A percentile compares a stretch with the other conserved stretches of the same genome.
Conservation (phyloP, 225 moss, liverwort and hornwort genomes). For the Pseudoscleropodium purum region DNA sequence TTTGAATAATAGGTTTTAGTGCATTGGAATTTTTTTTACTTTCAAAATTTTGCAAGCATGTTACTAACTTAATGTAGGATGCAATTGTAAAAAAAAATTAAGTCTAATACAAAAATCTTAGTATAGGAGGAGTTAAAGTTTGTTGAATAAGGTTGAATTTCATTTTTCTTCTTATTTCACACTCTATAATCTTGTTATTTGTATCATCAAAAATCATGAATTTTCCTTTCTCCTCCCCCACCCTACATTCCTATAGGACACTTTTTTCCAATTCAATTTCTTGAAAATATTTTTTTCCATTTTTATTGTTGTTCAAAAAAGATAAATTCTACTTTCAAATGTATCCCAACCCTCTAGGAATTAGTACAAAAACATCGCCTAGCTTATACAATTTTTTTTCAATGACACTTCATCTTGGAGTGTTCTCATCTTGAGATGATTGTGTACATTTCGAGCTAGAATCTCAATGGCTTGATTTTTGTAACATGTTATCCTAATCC, state of each 20-base stretch:
- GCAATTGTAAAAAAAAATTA: neutral
- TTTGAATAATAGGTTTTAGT: neutral
- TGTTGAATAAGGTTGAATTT: too few species aligned
- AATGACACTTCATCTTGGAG: too few species aligned
- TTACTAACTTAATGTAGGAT: too few species aligned
- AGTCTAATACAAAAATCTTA: neutral
- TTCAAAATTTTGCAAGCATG: neutral
- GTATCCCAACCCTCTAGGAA: fast-evolving
- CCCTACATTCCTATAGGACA: neutral
- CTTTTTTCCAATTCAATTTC: neutral
- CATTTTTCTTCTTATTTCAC: too few species aligned
- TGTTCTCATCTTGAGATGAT: neutral
- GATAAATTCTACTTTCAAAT: fast-evolving
- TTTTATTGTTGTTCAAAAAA: fast-evolving
- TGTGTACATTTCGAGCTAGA: neutral
- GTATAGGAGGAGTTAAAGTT: neutral
- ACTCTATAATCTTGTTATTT: neutral
- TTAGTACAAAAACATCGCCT: neutral
- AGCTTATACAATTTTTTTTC: neutral
- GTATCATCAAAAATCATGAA: neutral
- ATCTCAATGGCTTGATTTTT: fast-evolving
- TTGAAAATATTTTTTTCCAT: neutral
- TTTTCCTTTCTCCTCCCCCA: too few species aligned
- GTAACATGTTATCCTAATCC: fast-evolving
- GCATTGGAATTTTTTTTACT: neutral